phyloP scores from a whole-genome alignment of 169 alveolate genomes.

The Toxoplasma gondii region DNA sequence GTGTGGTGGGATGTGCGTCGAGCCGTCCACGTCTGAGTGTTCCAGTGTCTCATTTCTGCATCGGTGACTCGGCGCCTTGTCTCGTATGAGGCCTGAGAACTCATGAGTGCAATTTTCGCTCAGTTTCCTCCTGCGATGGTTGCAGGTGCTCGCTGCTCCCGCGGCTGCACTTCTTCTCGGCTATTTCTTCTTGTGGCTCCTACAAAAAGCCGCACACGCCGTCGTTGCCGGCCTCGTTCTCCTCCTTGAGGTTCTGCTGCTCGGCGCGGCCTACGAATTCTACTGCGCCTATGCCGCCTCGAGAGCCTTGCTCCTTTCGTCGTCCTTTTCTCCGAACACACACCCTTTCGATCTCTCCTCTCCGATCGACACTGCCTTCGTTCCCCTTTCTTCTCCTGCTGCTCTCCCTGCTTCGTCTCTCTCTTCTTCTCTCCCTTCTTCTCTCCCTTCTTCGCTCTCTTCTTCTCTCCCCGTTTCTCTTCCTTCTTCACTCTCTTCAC shows the following conservation, averaged over 20 bases:
- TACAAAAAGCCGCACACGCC: conserved; percentile 31
- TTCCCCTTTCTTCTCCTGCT: neutral
- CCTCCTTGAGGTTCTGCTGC: neutral
- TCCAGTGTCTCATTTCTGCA: too few species aligned
- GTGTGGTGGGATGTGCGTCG: too few species aligned
- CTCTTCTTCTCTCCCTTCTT: neutral
- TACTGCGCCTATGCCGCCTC: conserved; percentile 5
- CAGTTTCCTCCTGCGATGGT: neutral
- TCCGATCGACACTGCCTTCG: neutral
- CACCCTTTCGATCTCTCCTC: neutral
- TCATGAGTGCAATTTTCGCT: too few species aligned
- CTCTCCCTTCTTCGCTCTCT: neutral
- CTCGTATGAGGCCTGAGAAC: too few species aligned
- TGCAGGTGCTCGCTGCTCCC: conserved; percentile 30
- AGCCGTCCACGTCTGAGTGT: too few species aligned
- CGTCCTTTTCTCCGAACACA: neutral
- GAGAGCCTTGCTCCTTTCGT: neutral
- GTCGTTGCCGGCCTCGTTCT: neutral
- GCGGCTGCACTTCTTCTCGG: conserved; percentile 25
- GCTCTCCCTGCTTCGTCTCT: conserved; percentile 15
- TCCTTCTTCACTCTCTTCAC: too few species aligned
- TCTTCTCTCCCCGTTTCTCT: neutral
- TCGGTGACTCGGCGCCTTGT: too few species aligned
- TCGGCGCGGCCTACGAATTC: neutral
- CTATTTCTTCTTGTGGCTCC: conserved; percentile 38